Base-by-base conservation (phyloP, 768 basidiomycete genomes). In the Rhizopogon vesiculosus region DNA sequence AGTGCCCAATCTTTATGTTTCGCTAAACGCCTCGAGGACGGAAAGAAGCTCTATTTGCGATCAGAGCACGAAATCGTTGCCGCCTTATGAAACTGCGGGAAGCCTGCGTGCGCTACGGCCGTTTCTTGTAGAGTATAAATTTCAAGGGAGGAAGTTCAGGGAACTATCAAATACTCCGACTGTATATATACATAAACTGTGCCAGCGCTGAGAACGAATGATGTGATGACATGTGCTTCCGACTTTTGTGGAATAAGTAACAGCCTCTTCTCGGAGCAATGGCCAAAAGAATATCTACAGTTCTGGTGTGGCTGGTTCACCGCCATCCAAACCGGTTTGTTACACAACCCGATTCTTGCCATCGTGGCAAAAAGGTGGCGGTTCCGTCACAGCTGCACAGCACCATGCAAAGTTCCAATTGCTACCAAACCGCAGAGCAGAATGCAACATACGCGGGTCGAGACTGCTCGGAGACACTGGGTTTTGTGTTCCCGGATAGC, bases 11-110 rank as follows among this genome's bases (percentile, higher is more conserved):
- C 54, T 54, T 51, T 58, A 60, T 62, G 64, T 56, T 45, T 71
- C 67, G 67, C 67, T 69, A 71, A 61, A 42, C 54, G 56, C 68
- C 68, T 69, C 66, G 69, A 69, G 68, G 68, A 65, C 64, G 60
- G 63, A 25, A 51, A 66, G 59, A 69, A 69, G 62, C 50, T 9
- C 35, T 16, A 38, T 38, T 35, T 46, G 50, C 45, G 35, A 42
- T 39, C 51, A 54, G 58, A 51, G 59, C 65, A 60, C 35, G 60
- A 60, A 61, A 51, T 55, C 58, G 62, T 66, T 66, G 61, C 64
- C 64, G 56, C 56, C 22, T 59, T 51, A 54, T 54, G 53, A 46
- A 51, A n/a, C 48, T 38, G 48, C 19, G 48, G 3, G 35, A 35
- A 16, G 13, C 7, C 15, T 28, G 35, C 31, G 31, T 33, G 31